phyloP scores from a whole-genome alignment of 1,139 yeast genomes.

The Geotrichum restrictum region DNA sequence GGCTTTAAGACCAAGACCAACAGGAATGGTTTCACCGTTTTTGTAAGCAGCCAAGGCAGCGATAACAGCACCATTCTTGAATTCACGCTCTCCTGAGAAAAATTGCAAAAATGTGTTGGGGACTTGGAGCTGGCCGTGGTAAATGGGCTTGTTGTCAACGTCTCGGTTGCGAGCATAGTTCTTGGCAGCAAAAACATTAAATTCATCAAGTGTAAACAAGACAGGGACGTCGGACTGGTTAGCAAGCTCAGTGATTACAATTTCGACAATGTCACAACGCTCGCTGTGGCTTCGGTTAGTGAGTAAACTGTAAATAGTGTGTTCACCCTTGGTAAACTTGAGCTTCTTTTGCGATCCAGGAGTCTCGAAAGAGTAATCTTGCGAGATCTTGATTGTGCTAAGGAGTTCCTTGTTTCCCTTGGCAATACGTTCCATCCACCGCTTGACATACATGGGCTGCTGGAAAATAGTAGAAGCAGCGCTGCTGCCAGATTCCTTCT shows the following conservation, averaged over 20 bases:
- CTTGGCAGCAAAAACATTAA: conserved; percentile 58
- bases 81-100: conserved; percentile 50
- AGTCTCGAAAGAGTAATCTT: conserved; percentile 21
- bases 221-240: conserved; percentile 53
- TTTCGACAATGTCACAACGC: conserved; percentile 47
- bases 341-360: conserved; percentile 21
- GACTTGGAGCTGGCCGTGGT: conserved; percentile 61
- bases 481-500: conserved; percentile 26
- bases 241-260: conserved; percentile 53
- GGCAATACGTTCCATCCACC: conserved; percentile 55
- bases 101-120: conserved; percentile 57
- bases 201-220: conserved; percentile 67
- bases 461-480: conserved; percentile 52
- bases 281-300: conserved; percentile 38
- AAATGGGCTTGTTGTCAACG: conserved; percentile 54
- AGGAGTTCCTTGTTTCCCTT: conserved; percentile 55
- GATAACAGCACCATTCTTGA: conserved; percentile 63
- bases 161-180: conserved; percentile 61
- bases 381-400: conserved; percentile 40
- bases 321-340: conserved; percentile 43
- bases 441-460: conserved; percentile 76
- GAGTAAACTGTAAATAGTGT: conserved; percentile 46
- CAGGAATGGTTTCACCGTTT: conserved; percentile 52
- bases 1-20: conserved; percentile 51
- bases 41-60: conserved; percentile 55